These are phyloP conservation scores for Xerocomellus intermedius DNA, from an alignment of 768 basidiomycete species.

Conservation along the genomic window DNA sequence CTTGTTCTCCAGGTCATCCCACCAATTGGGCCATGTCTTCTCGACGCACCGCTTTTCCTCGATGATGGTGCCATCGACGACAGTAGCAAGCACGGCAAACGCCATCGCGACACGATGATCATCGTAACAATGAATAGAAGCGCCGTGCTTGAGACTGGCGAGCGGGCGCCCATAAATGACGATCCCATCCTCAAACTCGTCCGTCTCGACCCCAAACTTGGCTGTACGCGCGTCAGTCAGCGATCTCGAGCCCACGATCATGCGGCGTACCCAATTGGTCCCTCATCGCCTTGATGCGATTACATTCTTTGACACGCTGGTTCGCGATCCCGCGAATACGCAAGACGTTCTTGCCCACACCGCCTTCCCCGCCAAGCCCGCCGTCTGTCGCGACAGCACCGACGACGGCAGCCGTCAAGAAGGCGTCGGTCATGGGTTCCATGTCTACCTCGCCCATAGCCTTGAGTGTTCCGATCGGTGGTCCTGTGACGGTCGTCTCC, in stretches of 20 bases:
- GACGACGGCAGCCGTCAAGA: slow-evolving; percentile 90
- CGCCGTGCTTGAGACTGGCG: slow-evolving; percentile 58
- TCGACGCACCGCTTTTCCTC: slow-evolving; percentile 98
- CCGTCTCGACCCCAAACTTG: slow-evolving; percentile 92
- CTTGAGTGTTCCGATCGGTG: slow-evolving; percentile 81
- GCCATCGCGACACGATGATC: slow-evolving; percentile 99
- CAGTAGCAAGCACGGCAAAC: slow-evolving; percentile 82
- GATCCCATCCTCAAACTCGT: slow-evolving; percentile 90
- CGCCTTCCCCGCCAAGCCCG: slow-evolving; percentile 38
- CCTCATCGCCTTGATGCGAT: slow-evolving; percentile 95
- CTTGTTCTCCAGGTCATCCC: slow-evolving; percentile 97
- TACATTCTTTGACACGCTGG: slow-evolving; percentile 98
- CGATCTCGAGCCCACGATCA: no score
- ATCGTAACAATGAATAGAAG: slow-evolving; percentile 92
- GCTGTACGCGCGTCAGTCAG: slow-evolving; percentile 41
- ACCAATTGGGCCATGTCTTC: slow-evolving; percentile 99
- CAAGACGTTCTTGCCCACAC: slow-evolving; percentile 46
- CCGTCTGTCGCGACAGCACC: slow-evolving; percentile 78
- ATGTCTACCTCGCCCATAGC: slow-evolving; percentile 70
- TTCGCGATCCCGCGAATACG: slow-evolving; percentile 95
- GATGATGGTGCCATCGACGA: slow-evolving; percentile 71
- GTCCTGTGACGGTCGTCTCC: slow-evolving; percentile 90
- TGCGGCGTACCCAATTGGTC: slow-evolving; percentile 78
- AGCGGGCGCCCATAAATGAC: slow-evolving; percentile 81
- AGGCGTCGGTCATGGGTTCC: slow-evolving; percentile 99